These are phyloP conservation scores for Coprinellus aureogranulatus DNA, from an alignment of 768 basidiomycete genomes.

Conservation along the genomic window DNA sequence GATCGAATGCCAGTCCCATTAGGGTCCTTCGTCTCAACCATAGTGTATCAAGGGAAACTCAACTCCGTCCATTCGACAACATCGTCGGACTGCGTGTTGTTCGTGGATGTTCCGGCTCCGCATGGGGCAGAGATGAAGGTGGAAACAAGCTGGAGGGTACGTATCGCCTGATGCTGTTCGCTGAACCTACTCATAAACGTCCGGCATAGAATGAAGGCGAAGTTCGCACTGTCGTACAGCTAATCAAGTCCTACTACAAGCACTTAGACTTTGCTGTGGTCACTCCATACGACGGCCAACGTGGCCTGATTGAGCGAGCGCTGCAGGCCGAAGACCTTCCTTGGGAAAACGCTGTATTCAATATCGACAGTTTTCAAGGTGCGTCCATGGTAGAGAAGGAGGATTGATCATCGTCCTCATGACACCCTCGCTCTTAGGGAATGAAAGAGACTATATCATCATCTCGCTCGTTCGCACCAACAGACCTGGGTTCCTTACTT, in stretches of 20 bases:
- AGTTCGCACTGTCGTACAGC: conserved; percentile 35
- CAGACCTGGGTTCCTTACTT: conserved; percentile 44
- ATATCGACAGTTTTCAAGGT: conserved; percentile 59
- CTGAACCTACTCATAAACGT: background rate
- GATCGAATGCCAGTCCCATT: conserved; percentile 52
- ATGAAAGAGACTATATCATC: conserved; percentile 15
- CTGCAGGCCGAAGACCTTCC: conserved; percentile 34
- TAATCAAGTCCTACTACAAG: conserved; percentile 42
- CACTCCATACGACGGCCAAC: conserved; percentile 55
- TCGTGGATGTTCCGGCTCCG: conserved; percentile 36
- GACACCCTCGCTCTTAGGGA: conserved; percentile 1
- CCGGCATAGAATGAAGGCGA: conserved; percentile 40
- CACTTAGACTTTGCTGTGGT: conserved; percentile 42
- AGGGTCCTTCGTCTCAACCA: conserved; percentile 47
- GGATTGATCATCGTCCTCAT: no score
- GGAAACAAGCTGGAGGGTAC: conserved; percentile 47
- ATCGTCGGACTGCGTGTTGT: conserved; percentile 35
- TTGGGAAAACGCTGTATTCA: conserved; percentile 43
- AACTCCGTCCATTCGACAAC: conserved; percentile 34
- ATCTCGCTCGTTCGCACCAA: conserved; percentile 41
- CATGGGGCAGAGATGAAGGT: conserved; percentile 34
- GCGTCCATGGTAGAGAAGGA: no score
- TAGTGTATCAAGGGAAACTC: conserved; percentile 41
- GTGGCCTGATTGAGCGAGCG: conserved; percentile 36
- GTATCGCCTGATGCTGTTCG: background rate